Evolutionary conservation across 768 basidiomycete genomes (phyloP).

Genomic region (Tephrocybe sp.): DNA sequence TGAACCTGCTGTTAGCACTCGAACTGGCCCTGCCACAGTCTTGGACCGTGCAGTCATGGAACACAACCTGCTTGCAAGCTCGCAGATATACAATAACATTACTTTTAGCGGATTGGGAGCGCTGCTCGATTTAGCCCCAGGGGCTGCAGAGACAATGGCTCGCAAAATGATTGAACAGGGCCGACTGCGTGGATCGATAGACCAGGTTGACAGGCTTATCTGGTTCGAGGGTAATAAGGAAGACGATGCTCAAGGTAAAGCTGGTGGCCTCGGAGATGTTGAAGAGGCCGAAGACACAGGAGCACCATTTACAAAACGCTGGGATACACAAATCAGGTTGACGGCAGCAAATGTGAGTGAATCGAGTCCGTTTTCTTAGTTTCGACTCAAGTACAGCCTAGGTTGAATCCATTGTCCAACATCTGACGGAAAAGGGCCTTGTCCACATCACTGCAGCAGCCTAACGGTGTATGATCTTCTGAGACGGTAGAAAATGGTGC

Average conservation of each 20-base stretch:
- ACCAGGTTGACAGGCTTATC: conserved; percentile 93
- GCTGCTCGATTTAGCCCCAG: conserved; percentile 83
- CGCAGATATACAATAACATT: conserved; percentile 97
- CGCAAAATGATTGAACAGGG: conserved; percentile 99
- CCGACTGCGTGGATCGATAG: conserved; percentile 87
- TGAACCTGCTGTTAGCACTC: conserved; percentile 62
- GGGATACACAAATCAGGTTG: conserved; percentile 92
- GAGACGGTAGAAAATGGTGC: conserved; percentile 22
- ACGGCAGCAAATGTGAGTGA: conserved; percentile 78
- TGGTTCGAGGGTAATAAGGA: conserved; percentile 92
- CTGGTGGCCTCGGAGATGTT: conserved; percentile 88
- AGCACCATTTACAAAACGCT: conserved; percentile 87
- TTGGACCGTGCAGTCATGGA: conserved; percentile 98
- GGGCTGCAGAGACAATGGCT: conserved; percentile 96
- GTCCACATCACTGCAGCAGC: conserved; percentile 34
- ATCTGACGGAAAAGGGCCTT: conserved; percentile 71
- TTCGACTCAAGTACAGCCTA: conserved; percentile 22
- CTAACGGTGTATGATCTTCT: conserved; percentile 12
- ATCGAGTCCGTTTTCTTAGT: conserved; percentile 2
- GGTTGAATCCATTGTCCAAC: conserved; percentile 88
- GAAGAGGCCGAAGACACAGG: conserved; percentile 87
- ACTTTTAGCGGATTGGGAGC: conserved; percentile 92
- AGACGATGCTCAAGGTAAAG: conserved; percentile 91
- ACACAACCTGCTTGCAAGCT: conserved; percentile 95
- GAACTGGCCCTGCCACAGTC: conserved; percentile 92